Evolutionary conservation across 768 basidiomycete species (phyloP), one percentile per base, ranked within the genome.

Genomic region (Amanita molliuscula): DNA sequence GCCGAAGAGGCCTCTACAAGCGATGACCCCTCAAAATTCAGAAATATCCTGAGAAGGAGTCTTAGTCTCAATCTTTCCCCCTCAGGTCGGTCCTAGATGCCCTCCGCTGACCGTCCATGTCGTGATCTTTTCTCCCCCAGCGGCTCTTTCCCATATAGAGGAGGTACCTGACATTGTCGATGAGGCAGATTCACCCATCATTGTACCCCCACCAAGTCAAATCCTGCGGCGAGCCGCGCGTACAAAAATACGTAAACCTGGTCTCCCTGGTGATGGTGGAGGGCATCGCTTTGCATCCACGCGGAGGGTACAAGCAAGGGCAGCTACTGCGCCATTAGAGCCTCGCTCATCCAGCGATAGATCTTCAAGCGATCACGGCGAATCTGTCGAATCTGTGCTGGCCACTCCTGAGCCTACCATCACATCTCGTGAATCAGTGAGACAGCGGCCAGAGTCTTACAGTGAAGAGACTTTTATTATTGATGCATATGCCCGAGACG

Each of bases 181-280:
- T 53, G 90, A 91, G 57, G 82, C 81, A 4, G 91, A 96, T 64
- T 77, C 78, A n/a, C 94, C 94, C 20, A 88, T 96, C 59, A 88
- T 96, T 53, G 79, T 88, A 16, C 87, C 90, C 40, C 85, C 82
- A 21, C 91, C 90, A 1, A 88, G 88, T 6, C 87, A 83, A 63
- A 91, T 93, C 57, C 75, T 99, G 10, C 86, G 92, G 18, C 85
- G 96, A 33, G 80, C 92, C 8, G 92, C 92, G 3, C 81, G 95
- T 11, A 99, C 96, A 1, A 93, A 92, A 71, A 96, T 98, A 57
- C 84, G 95, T 31, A 99, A 98, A 68, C 73, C 82, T 11, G 77
- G 79, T 4, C 63, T 84, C 5, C 74, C 78, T 11, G 87, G 81
- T 20, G 89, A 88, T 64, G 87, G 85, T 9, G 81, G 78, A 29